phyloP scores from a whole-genome alignment of 805 yeast genomes.

The Dipodascopsis uninucleata region DNA sequence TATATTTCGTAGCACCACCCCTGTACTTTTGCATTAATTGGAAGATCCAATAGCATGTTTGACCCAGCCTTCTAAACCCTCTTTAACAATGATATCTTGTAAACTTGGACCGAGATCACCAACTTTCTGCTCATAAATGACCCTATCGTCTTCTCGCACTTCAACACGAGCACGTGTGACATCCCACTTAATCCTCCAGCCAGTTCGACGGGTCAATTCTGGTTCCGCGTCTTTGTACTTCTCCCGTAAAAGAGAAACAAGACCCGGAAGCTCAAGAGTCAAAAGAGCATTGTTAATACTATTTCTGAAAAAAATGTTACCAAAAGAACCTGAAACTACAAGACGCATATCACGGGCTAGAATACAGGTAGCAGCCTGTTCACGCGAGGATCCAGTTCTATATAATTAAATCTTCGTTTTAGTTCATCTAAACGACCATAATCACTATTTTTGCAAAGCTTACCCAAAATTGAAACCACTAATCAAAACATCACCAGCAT shows the following conservation, averaged over 20 bases:
- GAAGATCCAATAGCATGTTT: conserved; percentile 48
- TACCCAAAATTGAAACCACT: conserved; percentile 90
- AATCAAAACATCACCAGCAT: conserved; percentile 83
- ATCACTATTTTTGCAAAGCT: too few species aligned
- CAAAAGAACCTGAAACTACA: conserved; percentile 95
- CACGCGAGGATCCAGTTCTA: conserved; percentile 91
- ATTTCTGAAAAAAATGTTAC: conserved; percentile 93
- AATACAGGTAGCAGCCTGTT: conserved; percentile 98
- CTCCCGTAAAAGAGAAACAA: conserved; percentile 72
- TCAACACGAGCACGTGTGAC: conserved; percentile 78
- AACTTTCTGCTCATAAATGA: conserved; percentile 76
- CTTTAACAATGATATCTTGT: conserved; percentile 94
- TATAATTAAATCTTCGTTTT: neutral
- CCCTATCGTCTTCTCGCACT: conserved; percentile 59
- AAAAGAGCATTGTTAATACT: conserved; percentile 93
- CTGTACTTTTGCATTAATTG: too few species aligned
- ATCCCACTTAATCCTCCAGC: conserved; percentile 90
- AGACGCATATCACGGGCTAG: conserved; percentile 88
- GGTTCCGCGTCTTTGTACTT: conserved; percentile 50
- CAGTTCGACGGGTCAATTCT: conserved; percentile 90
- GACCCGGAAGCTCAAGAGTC: conserved; percentile 87
- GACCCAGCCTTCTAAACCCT: conserved; percentile 99
- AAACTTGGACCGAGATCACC: conserved; percentile 93
- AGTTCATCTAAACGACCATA: too few species aligned
- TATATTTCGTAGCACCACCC: too few species aligned